These are phyloP conservation scores for Sporothrix pallida DNA, from an alignment of 2,329 filamentous ascomycete genomes.

Conservation along the genomic window DNA sequence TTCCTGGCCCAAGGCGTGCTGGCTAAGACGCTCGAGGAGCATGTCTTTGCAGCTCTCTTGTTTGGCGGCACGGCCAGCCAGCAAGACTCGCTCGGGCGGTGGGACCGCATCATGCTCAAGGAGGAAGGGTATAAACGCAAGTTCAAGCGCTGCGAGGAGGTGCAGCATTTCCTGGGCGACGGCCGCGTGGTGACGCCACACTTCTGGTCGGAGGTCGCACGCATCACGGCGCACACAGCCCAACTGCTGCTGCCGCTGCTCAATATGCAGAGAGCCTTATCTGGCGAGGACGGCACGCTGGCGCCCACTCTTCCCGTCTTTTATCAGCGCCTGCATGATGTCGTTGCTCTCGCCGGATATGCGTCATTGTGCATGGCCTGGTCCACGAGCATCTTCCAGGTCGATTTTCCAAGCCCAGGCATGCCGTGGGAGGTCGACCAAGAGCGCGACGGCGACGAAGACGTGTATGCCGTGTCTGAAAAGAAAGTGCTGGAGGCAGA, in stretches of 20 bases:
- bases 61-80: slow-evolving; percentile 48
- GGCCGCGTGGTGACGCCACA: slow-evolving; percentile 40
- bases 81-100: slow-evolving; percentile 41
- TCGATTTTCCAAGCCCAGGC: slow-evolving; percentile 42
- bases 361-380: slow-evolving; percentile 43
- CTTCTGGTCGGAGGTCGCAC: slow-evolving; percentile 50
- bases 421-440: slow-evolving; percentile 40
- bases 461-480: slow-evolving; percentile 32
- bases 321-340: slow-evolving; percentile 45
- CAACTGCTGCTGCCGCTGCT: slow-evolving; percentile 48
- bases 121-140: slow-evolving; percentile 50
- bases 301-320: slow-evolving; percentile 39
- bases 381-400: slow-evolving; percentile 44
- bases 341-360: slow-evolving; percentile 45
- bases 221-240: slow-evolving; percentile 44
- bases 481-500: not conserved
- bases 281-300: not conserved
- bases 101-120: slow-evolving; percentile 44
- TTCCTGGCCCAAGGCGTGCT: slow-evolving; percentile 48
- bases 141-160: slow-evolving; percentile 42
- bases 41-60: slow-evolving; percentile 48
- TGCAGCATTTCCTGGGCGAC: slow-evolving; percentile 41
- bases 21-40: slow-evolving; percentile 48
- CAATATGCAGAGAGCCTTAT: slow-evolving; percentile 40
- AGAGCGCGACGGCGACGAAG: slow-evolving; percentile 30